Base-by-base conservation (phyloP, 805 yeast genomes). In the Kodamaea hsintzibuensis region DNA sequence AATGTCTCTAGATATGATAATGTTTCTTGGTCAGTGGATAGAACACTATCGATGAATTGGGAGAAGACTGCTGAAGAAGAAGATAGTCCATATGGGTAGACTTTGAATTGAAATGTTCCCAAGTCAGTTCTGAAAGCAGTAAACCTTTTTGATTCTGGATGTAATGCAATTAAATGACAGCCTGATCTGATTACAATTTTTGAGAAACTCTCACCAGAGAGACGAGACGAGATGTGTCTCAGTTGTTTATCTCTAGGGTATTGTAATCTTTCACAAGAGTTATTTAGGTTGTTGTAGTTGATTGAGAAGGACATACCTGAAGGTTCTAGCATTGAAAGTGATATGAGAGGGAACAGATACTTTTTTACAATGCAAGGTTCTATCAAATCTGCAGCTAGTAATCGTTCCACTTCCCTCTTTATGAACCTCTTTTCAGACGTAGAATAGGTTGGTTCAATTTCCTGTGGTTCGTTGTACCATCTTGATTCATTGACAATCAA, bases 111-210 rank as follows among this genome's bases (percentile, higher is more conserved):
- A 14, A 27, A 44, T 12, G 17, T 16, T 19, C 47, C 47, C 4
- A n/a, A 3, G 10, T 44, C 38, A n/a, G 47, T 44, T 19, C 22
- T 44, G 47, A 44, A 44, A 44, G 47, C 38, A 33, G 47, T 44
- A 13, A 6, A 44, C 47, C n/a, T 44, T 44, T 33, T 44, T 25
- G 14, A 44, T 1, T 44, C 47, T 9, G 47, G 47, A 13, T 44
- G 38, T 16, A 44, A 44, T 16, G 25, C 47, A 44, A 44, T 25
- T 19, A 44, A 44, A 18, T 44, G 47, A 19, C 38, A 44, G 33
- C 47, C 47, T 13, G 47, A 44, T 8, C 22, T 44, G 38, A 44
- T 33, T 44, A 19, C 47, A 16, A 44, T 14, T 30, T 44, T 44
- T 2, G 47, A 27, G 12, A 44, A 44, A n/a, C 47, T 14, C 7